Evolutionary conservation across 1,284 basidiomycete species (phyloP), one percentile per base, ranked within the genome.

Genomic region (Trametes pubescens): DNA sequence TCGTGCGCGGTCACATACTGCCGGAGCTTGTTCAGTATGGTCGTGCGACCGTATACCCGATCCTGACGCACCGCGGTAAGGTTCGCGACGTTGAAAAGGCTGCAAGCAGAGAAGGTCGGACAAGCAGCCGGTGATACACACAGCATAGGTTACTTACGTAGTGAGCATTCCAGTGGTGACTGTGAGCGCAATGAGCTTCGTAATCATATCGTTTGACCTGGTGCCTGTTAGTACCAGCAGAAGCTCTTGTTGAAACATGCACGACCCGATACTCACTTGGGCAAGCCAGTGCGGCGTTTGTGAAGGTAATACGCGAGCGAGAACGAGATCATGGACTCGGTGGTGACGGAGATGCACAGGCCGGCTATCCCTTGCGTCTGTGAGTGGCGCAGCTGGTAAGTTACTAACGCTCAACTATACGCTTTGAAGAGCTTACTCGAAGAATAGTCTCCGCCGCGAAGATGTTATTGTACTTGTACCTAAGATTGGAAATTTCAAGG

Each of bases 131-230:
- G n/a, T n/a, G n/a, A n/a, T n/a, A n/a, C n/a, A 16, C 16, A 18
- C 40, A 18, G 18, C 16, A 43, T 9, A 9, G 13, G 2, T n/a
- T 11, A 49, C 58, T 29, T 38, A 63, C 61, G 57, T 32, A 18
- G 51, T 59, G 37, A 63, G 61, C 43, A 63, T 35, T 7, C 57
- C 61, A 1, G 61, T 63, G 1, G 56, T 54, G 18, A 63, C 29
- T 2, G 56, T 49, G 51, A 63, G 43, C 9, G 47, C 26, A 7
- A 63, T 58, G 24, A 63, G 51, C 46, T 63, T 63, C 13, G 61
- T 58, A 44, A 63, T 54, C 37, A 54, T 54, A 22, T 54, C 52
- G 9, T 54, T 54, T 5, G 52, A 54, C 52, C 52, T 54, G 8
- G 22, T n/a, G n/a, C n/a, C n/a, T n/a, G n/a, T n/a, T n/a, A n/a